These are phyloP conservation scores for Linum lewisii DNA, from an alignment of 345 rosid genomes.

Conservation along the genomic window DNA sequence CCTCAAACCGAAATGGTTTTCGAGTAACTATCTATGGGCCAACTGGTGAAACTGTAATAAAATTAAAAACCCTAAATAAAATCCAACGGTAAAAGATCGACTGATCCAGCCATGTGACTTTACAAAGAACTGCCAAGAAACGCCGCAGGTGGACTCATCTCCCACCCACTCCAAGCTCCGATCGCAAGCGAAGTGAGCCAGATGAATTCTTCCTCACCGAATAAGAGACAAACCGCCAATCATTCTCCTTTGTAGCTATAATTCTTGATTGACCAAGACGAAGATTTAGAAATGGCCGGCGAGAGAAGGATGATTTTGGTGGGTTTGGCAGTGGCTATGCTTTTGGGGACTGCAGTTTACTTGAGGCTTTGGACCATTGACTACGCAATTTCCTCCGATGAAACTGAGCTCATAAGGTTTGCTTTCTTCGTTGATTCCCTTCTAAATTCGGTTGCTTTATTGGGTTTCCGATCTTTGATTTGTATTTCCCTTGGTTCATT, in stretches of 20 bases:
- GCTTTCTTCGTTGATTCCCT: neutral
- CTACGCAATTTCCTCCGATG: constrained; percentile 52
- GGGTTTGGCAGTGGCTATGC: constrained; percentile 41
- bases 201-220: neutral
- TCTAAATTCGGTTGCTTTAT: neutral
- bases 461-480: too few species aligned
- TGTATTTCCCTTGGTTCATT: neutral
- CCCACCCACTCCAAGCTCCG: too few species aligned
- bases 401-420: constrained; percentile 64
- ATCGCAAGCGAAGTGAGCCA: neutral
- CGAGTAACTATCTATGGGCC: too few species aligned
- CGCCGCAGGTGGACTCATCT: too few species aligned
- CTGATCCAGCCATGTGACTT: too few species aligned
- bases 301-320: constrained; percentile 39
- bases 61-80: too few species aligned
- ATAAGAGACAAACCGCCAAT: neutral
- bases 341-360: constrained; percentile 57
- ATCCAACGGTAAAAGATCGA: too few species aligned
- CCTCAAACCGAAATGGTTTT: too few species aligned
- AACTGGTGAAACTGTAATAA: too few species aligned
- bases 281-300: constrained; percentile 31
- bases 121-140: too few species aligned
- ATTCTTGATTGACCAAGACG: too few species aligned
- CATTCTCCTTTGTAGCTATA: neutral
- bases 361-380: constrained; percentile 73